Conservation (phyloP, 2,329 filamentous ascomycete genomes). For the Penicillium freii region DNA sequence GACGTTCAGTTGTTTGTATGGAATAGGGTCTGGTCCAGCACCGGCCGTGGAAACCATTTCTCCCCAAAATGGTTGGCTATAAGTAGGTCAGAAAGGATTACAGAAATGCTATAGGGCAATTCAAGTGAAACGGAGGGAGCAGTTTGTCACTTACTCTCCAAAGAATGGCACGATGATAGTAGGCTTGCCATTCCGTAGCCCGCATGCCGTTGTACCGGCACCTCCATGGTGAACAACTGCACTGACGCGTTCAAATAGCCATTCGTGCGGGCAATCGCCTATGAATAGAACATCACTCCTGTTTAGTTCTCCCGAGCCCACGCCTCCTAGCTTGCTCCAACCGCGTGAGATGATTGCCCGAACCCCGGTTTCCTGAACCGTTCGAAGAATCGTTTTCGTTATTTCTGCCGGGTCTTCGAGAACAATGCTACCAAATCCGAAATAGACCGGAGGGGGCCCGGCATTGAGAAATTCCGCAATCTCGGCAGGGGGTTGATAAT, state of each 20-base stretch:
- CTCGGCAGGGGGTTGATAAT: slow-evolving; percentile 38
- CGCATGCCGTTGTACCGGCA: slow-evolving; percentile 56
- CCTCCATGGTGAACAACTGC: slow-evolving; percentile 58
- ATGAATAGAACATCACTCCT: slow-evolving; percentile 46
- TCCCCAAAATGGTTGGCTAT: slow-evolving; percentile 54
- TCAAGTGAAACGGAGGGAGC: not conserved
- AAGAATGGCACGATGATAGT: slow-evolving; percentile 58
- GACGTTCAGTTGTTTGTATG: slow-evolving; percentile 45
- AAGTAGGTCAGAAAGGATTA: not conserved
- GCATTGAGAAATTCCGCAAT: slow-evolving; percentile 43
- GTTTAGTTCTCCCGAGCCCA: slow-evolving; percentile 12
- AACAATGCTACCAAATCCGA: slow-evolving; percentile 56
- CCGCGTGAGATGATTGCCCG: slow-evolving; percentile 54
- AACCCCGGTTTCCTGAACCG: slow-evolving; percentile 45
- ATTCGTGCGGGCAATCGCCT: slow-evolving; percentile 55
- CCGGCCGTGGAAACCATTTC: slow-evolving; percentile 50
- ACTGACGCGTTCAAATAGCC: slow-evolving; percentile 55
- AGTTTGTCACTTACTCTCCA: slow-evolving; percentile 41
- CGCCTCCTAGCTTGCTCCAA: slow-evolving; percentile 48
- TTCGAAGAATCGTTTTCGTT: slow-evolving; percentile 46
- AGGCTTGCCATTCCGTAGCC: slow-evolving; percentile 49
- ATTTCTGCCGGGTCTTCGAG: slow-evolving; percentile 48
- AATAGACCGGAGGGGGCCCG: slow-evolving; percentile 51
- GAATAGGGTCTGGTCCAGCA: slow-evolving; percentile 50
- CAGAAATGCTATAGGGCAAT: not conserved